Evolutionary conservation across 1,139 yeast species (phyloP), one percentile per base, ranked within the genome.

Genomic region (Suhomyces coccinellae): DNA sequence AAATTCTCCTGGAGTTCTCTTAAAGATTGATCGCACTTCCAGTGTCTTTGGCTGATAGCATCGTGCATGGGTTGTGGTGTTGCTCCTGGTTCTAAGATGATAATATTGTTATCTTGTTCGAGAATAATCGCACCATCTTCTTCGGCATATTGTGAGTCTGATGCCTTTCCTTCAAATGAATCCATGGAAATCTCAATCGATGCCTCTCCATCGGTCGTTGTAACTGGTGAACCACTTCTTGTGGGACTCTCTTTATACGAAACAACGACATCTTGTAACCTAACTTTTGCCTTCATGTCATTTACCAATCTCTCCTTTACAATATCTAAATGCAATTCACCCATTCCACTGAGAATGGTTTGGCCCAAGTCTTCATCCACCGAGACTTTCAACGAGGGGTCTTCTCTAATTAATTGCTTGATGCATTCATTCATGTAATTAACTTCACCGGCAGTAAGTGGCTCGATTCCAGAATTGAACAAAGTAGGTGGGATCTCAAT

Each of bases 401-500:
- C 99, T 61, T 95, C 99, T 47, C 87, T 75, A 12, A 87, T 67
- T 37, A 95, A 65, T 1, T 80, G 71, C 6, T 71, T 70, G 36
- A 93, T 71, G 3, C 95, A 85, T 12, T 80, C 76, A 46, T 84
- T 83, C 85, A 88, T 78, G 51, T 73, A 60, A 50, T 88, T 69
- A 44, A 79, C 80, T 57, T 91, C 97, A 2, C 97, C 93, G 3
- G 88, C 80, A 0, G 96, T 84, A 41, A 73, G 68, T 0, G 99
- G 98, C 50, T 88, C 95, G 35, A 93, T 77, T 0, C 90, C 79
- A 1, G 95, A 83, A 54, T 90, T 86, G 65, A 91, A 93, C 9
- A 93, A 95, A 0, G 98, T 96, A 0, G 97, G 96, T 0, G 99
- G 99, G 0, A 88, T 79, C 0, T 71, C 77, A 29, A 93, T 90